Base-by-base conservation (phyloP, 805 yeast genomes). In the Candida orba region DNA sequence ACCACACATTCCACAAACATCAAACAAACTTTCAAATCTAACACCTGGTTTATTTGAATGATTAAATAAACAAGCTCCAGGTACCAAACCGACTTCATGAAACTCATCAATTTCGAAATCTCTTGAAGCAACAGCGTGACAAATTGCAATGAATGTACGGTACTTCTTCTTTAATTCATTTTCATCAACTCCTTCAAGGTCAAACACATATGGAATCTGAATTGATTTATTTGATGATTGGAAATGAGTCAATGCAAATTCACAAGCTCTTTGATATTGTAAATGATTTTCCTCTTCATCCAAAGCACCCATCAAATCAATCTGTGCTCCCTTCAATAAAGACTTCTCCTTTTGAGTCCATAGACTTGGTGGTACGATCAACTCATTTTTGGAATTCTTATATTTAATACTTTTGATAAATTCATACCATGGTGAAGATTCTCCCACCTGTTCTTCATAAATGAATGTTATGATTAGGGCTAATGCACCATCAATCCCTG, bases 41-140 rank as follows among this genome's bases (percentile, higher is more conserved):
- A 81, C 88, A 52, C 76, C 70, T 48, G 85, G 89, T 6, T 64
- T 55, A 2, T 62, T 78, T 13, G 64, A 71, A 57, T 89, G 96
- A 52, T 90, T 90, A 64, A 89, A 87, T 31, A 91, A 65, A 63
- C 90, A 96, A 0, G 96, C 97, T 14, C 89, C 86, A 0, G 97
- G 96, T 22, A 90, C 95, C 40, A 91, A 65, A 0, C 85, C 87
- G 27, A 81, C 69, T 29, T 79, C 84, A 53, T 83, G 87, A 57
- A 62, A 89, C 40, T 71, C 70, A 60, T 91, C 98, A 25, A 90
- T 76, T 34, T 79, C 80, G 59, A 91, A 90, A 1, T 90, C 89
- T 48, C 96, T 71, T 1, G 93, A 78, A 0, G 90, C 78, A 14
- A 87, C 71, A 0, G 81, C 74, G 53, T 73, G 76, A 6, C 77